Evolutionary conservation across 1,284 basidiomycete species (phyloP).

Genomic region (Leucoagaricus sp.): DNA sequence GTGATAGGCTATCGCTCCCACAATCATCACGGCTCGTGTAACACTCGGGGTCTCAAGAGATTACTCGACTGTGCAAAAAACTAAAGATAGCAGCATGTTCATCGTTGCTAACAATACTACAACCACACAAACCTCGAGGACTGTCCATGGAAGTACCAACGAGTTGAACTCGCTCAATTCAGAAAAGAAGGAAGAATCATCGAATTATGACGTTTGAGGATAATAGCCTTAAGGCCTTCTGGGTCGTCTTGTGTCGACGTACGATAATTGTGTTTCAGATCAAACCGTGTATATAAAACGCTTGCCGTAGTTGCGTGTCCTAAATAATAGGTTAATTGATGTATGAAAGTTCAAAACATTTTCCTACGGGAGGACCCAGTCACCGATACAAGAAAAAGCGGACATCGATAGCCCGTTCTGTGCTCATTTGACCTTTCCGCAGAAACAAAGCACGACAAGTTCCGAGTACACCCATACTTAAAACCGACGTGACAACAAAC

Average conservation of each 20-base stretch:
- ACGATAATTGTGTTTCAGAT: background rate
- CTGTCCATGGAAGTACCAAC: background rate
- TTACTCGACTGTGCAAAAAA: background rate
- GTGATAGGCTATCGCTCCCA: conserved; percentile 8
- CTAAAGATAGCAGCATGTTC: background rate
- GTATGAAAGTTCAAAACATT: no score
- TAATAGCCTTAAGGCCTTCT: background rate
- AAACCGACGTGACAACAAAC: no score
- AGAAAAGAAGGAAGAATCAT: background rate
- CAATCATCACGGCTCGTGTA: conserved; percentile 1
- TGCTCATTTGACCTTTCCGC: no score
- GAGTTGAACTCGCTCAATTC: background rate
- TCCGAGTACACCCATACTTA: no score
- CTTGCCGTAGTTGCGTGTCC: no score
- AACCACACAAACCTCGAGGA: background rate
- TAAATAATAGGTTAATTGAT: no score
- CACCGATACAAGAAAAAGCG: no score
- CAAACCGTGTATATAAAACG: no score
- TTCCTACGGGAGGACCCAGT: no score
- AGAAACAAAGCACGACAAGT: no score
- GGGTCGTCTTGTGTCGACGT: background rate
- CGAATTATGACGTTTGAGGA: background rate
- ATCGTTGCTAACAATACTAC: background rate
- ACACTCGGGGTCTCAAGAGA: conserved; percentile 9
- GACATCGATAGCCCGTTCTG: no score